Evolutionary conservation across 345 rosid genomes (phyloP).

Genomic region (Orychophragmus violaceus): DNA sequence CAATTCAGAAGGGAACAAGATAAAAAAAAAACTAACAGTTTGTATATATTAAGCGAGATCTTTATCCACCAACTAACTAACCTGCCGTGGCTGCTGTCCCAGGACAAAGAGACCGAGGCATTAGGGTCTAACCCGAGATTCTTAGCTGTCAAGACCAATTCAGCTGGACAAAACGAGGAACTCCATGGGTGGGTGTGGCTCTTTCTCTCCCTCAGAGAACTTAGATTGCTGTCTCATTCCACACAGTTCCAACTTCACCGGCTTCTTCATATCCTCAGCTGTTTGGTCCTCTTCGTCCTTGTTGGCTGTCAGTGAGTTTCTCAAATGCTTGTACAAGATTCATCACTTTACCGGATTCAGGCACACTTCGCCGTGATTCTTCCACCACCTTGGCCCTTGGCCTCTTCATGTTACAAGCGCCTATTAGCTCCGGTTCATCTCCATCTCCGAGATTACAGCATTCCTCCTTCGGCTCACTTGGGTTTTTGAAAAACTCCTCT

Average conservation of each 20-base stretch:
- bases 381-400: slow-evolving; percentile 65
- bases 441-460: slow-evolving; percentile 27
- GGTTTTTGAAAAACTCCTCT: slow-evolving; percentile 62
- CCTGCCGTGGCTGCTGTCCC: too few species aligned
- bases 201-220: slow-evolving; percentile 26
- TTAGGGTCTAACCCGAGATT: slow-evolving; percentile 62
- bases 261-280: slow-evolving; percentile 40
- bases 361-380: slow-evolving; percentile 55
- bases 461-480: slow-evolving; percentile 23
- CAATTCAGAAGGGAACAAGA: too few species aligned
- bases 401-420: slow-evolving; percentile 56
- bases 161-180: slow-evolving; percentile 46
- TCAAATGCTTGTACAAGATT: too few species aligned
- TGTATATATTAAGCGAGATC: not conserved
- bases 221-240: slow-evolving; percentile 46
- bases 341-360: too few species aligned
- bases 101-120: too few species aligned
- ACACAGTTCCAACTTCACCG: slow-evolving; percentile 56
- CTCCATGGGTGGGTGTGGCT: slow-evolving; percentile 13
- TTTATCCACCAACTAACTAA: slow-evolving; percentile 4
- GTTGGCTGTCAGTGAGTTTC: slow-evolving; percentile 35
- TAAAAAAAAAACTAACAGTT: not conserved
- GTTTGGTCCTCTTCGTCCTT: slow-evolving; percentile 33
- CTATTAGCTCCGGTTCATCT: slow-evolving; percentile 15
- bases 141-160: slow-evolving; percentile 54